A percentile compares a stretch with the other conserved stretches of the same genome.
Conservation (phyloP, 2,329 filamentous ascomycete species). For the Myriosclerotinia curreyana region DNA sequence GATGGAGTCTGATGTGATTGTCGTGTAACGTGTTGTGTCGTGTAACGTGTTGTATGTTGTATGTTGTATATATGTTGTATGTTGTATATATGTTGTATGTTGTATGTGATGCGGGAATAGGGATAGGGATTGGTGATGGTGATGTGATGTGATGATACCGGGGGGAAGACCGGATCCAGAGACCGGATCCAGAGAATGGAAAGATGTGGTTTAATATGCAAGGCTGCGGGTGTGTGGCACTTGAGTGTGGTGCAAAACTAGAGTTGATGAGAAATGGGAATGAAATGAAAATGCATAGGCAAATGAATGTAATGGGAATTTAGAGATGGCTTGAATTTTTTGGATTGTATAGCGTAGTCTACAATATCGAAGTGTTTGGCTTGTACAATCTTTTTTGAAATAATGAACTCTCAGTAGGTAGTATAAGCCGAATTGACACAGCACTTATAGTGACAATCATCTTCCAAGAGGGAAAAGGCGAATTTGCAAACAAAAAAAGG, state of each 20-base stretch:
- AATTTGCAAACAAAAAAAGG: too few relatives aligned
- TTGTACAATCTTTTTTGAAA: neutral
- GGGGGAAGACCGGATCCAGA: neutral
- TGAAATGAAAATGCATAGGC: too few relatives aligned
- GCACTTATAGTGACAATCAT: neutral
- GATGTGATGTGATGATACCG: too few relatives aligned
- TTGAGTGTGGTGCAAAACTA: neutral
- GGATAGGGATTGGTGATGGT: neutral
- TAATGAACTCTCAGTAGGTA: neutral
- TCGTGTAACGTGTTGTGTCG: too few relatives aligned
- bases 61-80: too few relatives aligned
- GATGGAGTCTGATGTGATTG: too few relatives aligned
- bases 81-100: neutral
- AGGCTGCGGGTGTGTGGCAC: neutral
- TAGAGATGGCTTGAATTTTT: neutral
- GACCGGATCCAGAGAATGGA: neutral
- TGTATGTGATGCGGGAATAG: neutral
- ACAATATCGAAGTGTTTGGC: too few relatives aligned
- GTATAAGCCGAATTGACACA: too few relatives aligned
- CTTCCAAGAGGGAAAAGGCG: neutral
- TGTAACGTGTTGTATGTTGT: too few relatives aligned
- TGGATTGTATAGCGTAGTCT: too few relatives aligned
- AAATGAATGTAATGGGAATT: too few relatives aligned
- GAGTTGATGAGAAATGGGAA: too few relatives aligned
- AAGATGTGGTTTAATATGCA: neutral